These are phyloP conservation scores for Yamadazyma nakazawae DNA, from an alignment of 805 yeast genomes.

Conservation along the genomic window DNA sequence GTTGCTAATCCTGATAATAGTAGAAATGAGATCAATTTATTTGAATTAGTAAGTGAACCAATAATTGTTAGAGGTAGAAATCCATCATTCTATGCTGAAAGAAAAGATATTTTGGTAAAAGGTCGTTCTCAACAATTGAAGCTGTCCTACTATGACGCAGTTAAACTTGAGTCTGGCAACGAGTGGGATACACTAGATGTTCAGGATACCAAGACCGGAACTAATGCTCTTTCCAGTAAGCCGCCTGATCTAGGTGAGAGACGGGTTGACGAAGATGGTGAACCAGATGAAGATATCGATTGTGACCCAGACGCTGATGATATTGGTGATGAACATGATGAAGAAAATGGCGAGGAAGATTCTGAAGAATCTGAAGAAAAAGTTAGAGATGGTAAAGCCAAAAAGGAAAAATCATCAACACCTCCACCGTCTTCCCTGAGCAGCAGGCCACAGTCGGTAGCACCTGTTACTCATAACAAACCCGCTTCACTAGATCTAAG, in stretches of 20 bases:
- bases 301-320: background rate
- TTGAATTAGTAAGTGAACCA: conserved; percentile 38
- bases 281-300: conserved; percentile 1
- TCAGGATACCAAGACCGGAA: background rate
- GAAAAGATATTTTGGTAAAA: conserved; percentile 46
- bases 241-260: background rate
- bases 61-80: conserved; percentile 60
- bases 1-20: conserved; percentile 17
- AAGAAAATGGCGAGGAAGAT: conserved; percentile 8
- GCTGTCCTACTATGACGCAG: conserved; percentile 1
- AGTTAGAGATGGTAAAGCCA: background rate
- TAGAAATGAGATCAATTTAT: conserved; percentile 28
- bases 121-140: conserved; percentile 15
- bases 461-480: conserved; percentile 1
- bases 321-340: conserved; percentile 1
- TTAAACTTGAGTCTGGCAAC: conserved; percentile 2
- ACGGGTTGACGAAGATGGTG: conserved; percentile 10
- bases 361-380: conserved; percentile 9
- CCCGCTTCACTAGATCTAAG: conserved; percentile 5
- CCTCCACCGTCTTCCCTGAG: background rate
- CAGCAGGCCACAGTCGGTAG: background rate
- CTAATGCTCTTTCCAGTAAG: background rate
- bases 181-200: background rate
- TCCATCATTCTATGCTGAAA: conserved; percentile 55
- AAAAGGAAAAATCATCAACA: conserved; percentile 1